A percentile compares a stretch with the other conserved stretches of the same genome.
Conservation (phyloP, 257 asterid species). For the Verbascum thapsus region DNA sequence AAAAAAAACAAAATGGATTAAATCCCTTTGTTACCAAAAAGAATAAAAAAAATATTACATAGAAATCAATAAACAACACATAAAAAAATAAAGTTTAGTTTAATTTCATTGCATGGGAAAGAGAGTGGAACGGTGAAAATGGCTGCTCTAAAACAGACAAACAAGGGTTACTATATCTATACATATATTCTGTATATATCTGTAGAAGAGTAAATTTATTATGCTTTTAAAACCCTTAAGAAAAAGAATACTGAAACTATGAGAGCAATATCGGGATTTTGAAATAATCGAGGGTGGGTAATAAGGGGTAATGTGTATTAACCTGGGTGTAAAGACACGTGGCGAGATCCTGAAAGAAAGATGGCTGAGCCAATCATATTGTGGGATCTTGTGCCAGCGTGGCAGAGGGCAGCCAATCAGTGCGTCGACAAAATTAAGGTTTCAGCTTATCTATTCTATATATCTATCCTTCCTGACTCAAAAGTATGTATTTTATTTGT, state of each 20-base stretch:
- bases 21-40: too few relatives aligned
- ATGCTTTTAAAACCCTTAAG: constrained; percentile 18
- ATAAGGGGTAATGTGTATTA: constrained; percentile 48
- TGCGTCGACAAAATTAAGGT: constrained; percentile 88
- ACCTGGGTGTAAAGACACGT: constrained; percentile 34
- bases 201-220: neutral
- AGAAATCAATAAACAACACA: too few relatives aligned
- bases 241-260: too few relatives aligned
- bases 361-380: constrained; percentile 60
- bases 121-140: constrained; percentile 38
- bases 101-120: too few relatives aligned
- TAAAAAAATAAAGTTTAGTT: too few relatives aligned
- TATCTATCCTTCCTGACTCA: too few relatives aligned
- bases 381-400: constrained; percentile 77
- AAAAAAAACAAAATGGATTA: too few relatives aligned
- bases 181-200: constrained; percentile 13
- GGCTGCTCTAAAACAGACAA: constrained; percentile 56
- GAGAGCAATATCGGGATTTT: constrained; percentile 77
- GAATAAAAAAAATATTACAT: too few relatives aligned
- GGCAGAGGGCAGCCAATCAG: constrained; percentile 72
- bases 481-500: too few relatives aligned
- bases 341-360: constrained; percentile 29
- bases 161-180: constrained; percentile 40
- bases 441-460: too few relatives aligned
- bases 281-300: constrained; percentile 70